Conservation (phyloP, 805 yeast genomes). For the Myxozyma lipomycoides region DNA sequence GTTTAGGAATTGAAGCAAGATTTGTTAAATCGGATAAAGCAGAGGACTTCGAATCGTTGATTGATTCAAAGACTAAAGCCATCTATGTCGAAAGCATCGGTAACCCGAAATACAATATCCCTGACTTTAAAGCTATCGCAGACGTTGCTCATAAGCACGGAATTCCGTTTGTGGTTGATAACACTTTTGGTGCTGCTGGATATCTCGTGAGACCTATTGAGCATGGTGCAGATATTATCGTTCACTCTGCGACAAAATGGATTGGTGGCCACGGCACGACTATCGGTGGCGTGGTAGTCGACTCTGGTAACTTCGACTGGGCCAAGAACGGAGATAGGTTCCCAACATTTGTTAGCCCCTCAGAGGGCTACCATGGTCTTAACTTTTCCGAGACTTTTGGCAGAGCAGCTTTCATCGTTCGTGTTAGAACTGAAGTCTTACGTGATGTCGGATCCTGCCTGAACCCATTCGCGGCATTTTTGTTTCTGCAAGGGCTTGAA, state of each 20-base stretch:
- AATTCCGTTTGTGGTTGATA: conserved; percentile 86
- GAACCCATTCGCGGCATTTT: conserved; percentile 85
- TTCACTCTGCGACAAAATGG: conserved; percentile 96
- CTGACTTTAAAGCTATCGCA: conserved; percentile 76
- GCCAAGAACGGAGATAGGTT: conserved; percentile 74
- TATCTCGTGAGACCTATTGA: conserved; percentile 77
- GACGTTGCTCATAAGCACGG: conserved; percentile 82
- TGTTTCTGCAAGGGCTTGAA: conserved; percentile 86
- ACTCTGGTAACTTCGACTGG: conserved; percentile 93
- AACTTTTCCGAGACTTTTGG: conserved; percentile 79
- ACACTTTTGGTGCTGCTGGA: conserved; percentile 97
- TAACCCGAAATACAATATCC: conserved; percentile 87
- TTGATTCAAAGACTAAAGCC: conserved; percentile 85
- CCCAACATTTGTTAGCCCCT: conserved; percentile 88
- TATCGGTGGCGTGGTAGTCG: conserved; percentile 85
- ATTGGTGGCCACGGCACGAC: conserved; percentile 97
- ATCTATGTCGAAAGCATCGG: conserved; percentile 87
- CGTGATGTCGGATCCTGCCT: conserved; percentile 90
- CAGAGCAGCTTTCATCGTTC: conserved; percentile 65
- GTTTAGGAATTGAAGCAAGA: conserved; percentile 79
- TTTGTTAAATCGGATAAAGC: conserved; percentile 78
- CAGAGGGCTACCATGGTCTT: conserved; percentile 91
- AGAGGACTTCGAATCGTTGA: conserved; percentile 64
- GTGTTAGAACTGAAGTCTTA: conserved; percentile 74
- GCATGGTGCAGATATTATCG: conserved; percentile 86